These are phyloP conservation scores for Sugiyamaella boreocaroliniensis DNA, from an alignment of 805 yeast genomes.

Conservation along the genomic window DNA sequence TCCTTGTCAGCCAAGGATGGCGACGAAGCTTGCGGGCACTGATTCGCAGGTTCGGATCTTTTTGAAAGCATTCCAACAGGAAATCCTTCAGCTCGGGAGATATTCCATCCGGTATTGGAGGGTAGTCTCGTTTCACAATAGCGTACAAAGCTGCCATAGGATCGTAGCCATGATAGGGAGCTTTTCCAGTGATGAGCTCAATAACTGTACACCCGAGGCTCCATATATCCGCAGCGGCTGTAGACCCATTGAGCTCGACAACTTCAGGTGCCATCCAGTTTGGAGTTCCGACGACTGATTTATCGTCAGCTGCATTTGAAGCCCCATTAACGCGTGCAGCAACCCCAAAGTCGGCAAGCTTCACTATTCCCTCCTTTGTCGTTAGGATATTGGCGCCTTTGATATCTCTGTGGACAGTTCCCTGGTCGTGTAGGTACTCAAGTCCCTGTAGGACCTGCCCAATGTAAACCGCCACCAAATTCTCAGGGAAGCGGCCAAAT, in stretches of 20 bases:
- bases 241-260: constrained; percentile 73
- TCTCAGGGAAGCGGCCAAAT: constrained; percentile 51
- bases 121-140: constrained; percentile 66
- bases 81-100: constrained; percentile 47
- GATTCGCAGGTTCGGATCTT: constrained; percentile 53
- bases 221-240: constrained; percentile 79
- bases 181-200: constrained; percentile 77
- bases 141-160: constrained; percentile 80
- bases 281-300: constrained; percentile 67
- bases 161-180: constrained; percentile 74
- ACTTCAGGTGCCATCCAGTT: constrained; percentile 99
- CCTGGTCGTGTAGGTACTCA: constrained; percentile 60
- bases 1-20: constrained; percentile 55
- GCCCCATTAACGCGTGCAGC: constrained; percentile 44
- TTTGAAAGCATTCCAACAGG: constrained; percentile 60
- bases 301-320: constrained; percentile 11
- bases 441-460: constrained; percentile 54
- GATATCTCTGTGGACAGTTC: constrained; percentile 70
- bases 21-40: constrained; percentile 48
- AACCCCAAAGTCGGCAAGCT: constrained; percentile 73
- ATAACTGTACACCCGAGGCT: constrained; percentile 91
- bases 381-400: constrained; percentile 69
- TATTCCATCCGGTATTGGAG: constrained; percentile 52
- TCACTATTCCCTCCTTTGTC: constrained; percentile 55
- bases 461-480: constrained; percentile 43